Evolutionary conservation across 148 eudicot species (phyloP).

Genomic region (Polygonum aviculare): DNA sequence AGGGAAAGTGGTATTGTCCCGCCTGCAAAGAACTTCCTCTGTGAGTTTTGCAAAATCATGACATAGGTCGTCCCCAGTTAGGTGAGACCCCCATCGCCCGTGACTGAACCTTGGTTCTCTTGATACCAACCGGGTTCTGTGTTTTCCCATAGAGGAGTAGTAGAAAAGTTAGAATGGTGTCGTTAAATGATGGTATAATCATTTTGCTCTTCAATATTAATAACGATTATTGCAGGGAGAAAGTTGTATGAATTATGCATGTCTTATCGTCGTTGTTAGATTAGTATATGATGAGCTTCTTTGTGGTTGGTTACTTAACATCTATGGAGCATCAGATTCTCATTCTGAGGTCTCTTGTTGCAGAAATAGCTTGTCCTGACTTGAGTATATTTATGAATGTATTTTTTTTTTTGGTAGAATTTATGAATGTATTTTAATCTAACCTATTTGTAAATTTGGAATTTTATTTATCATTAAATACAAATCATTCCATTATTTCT

Average conservation of each 20-base stretch:
- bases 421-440: not conserved
- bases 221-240: not conserved
- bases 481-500: too few species aligned
- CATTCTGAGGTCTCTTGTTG: not conserved
- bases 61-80: not conserved
- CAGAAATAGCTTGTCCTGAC: not conserved
- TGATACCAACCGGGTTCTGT: not conserved
- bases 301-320: not conserved
- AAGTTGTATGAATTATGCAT: not conserved
- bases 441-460: too few species aligned
- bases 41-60: constrained; percentile 3
- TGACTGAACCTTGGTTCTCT: not conserved
- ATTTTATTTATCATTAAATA: too few species aligned
- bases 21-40: constrained; percentile 70
- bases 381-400: not conserved
- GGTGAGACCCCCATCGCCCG: not conserved
- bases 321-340: not conserved
- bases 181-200: not conserved
- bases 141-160: not conserved
- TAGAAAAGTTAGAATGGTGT: not conserved
- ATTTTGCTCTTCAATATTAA: not conserved
- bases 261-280: not conserved
- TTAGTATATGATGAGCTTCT: not conserved
- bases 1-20: constrained; percentile 98
- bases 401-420: not conserved